phyloP scores from a whole-genome alignment of 2,329 filamentous ascomycete species.

The Diaporthe destruens region DNA sequence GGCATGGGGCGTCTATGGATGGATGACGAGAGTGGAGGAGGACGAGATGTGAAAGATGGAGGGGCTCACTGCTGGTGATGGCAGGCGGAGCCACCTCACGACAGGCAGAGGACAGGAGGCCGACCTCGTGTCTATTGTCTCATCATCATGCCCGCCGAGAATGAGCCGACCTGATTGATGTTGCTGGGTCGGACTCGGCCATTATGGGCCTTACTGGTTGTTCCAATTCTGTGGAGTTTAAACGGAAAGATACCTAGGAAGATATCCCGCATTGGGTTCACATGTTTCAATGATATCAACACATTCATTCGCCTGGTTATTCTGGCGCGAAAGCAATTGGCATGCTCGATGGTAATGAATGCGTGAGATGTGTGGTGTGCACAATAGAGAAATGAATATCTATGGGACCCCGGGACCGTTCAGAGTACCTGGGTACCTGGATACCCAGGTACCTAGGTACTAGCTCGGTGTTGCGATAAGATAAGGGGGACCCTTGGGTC shows the following conservation, averaged over 20 bases:
- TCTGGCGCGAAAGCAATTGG: neutral
- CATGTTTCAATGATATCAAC: constrained; percentile 32
- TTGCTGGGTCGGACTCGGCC: neutral
- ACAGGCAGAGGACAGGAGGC: neutral
- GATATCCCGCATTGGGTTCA: constrained; percentile 39
- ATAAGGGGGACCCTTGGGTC: constrained; percentile 15
- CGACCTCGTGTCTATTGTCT: neutral
- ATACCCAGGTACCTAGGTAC: no score
- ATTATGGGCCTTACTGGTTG: neutral
- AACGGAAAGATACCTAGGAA: constrained; percentile 38
- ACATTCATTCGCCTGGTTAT: constrained; percentile 3
- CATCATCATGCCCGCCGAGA: neutral
- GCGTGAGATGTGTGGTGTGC: neutral
- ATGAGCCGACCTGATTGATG: constrained; percentile 1
- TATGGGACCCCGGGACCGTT: no score
- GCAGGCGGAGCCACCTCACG: neutral
- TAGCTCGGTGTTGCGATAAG: constrained; percentile 7
- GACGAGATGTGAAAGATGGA: neutral
- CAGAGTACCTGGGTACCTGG: no score
- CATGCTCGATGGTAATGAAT: no score
- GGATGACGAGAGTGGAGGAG: neutral
- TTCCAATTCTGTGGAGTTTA: constrained; percentile 29
- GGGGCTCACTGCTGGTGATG: constrained; percentile 8
- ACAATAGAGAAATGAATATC: no score
- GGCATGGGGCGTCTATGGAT: neutral